Conservation (phyloP, 1,139 yeast species). For the Sugiyamaella japonica region DNA sequence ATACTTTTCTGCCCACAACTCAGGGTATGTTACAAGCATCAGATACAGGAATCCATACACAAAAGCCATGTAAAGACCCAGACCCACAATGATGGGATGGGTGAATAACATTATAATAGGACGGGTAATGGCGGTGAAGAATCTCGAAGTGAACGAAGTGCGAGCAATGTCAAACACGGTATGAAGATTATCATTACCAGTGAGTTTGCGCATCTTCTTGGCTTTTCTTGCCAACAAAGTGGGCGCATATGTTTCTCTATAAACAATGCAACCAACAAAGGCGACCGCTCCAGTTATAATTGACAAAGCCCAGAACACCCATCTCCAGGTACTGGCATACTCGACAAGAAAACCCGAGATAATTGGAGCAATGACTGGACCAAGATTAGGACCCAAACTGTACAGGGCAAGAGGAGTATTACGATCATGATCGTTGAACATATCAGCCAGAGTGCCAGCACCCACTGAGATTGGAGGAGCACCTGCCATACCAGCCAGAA, state of each 20-base stretch:
- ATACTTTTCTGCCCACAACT: constrained; percentile 50
- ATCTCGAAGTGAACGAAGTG: constrained; percentile 28
- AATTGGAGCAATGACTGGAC: constrained; percentile 64
- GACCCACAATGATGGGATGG: constrained; percentile 63
- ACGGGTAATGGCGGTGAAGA: constrained; percentile 46
- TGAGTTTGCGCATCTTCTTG: constrained; percentile 45
- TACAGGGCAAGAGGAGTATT: constrained; percentile 61
- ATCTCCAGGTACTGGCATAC: constrained; percentile 49
- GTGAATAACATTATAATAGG: constrained; percentile 54
- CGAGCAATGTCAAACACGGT: constrained; percentile 54
- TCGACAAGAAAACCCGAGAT: constrained; percentile 58
- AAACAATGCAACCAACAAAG: constrained; percentile 46
- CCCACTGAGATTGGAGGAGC: constrained; percentile 68
- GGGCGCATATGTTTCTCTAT: constrained; percentile 62
- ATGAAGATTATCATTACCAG: constrained; percentile 58
- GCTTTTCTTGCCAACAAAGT: constrained; percentile 53
- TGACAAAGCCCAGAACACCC: constrained; percentile 62
- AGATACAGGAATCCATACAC: constrained; percentile 64
- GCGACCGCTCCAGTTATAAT: constrained; percentile 56
- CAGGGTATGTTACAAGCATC: constrained; percentile 59
- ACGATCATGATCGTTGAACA: constrained; percentile 53
- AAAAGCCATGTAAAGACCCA: constrained; percentile 64
- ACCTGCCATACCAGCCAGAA: constrained; percentile 65
- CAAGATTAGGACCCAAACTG: constrained; percentile 57
- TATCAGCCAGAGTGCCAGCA: constrained; percentile 69